A percentile compares a stretch with the other conserved stretches of the same genome.
Conservation (phyloP, 2,329 filamentous ascomycete species). For the Arthrinium puccinioides region DNA sequence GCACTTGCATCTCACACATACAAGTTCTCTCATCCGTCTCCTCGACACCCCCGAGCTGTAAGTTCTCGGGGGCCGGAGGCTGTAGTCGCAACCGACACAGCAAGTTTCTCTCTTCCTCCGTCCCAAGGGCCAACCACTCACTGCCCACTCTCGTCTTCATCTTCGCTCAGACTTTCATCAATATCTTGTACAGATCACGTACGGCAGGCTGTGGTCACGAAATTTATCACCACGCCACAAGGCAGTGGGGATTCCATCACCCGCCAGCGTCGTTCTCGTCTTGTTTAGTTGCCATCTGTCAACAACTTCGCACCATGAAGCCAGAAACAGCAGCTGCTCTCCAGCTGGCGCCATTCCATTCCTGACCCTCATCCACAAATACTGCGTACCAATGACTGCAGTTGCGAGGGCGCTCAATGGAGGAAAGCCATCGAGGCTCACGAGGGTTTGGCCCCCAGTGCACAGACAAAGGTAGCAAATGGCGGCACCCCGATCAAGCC, state of each 20-base stretch:
- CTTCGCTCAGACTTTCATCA: background rate
- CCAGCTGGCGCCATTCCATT: too few relatives aligned
- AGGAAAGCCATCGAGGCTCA: too few relatives aligned
- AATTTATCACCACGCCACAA: background rate
- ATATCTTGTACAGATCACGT: background rate
- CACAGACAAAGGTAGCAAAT: too few relatives aligned
- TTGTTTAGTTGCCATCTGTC: too few relatives aligned
- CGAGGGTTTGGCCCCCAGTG: too few relatives aligned
- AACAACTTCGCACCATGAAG: too few relatives aligned
- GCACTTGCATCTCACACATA: background rate
- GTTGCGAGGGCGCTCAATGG: background rate
- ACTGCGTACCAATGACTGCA: background rate
- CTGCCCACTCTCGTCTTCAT: background rate
- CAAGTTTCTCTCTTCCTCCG: background rate
- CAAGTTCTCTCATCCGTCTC: background rate
- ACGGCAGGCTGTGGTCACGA: background rate
- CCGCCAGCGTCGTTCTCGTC: too few relatives aligned
- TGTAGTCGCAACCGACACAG: background rate
- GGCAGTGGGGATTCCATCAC: slow-evolving; percentile 1
- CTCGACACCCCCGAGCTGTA: slow-evolving; percentile 1
- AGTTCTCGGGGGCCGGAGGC: slow-evolving; percentile 1
- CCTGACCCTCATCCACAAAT: too few relatives aligned
- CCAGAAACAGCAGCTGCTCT: too few relatives aligned
- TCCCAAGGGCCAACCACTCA: background rate
- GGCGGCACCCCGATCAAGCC: background rate